Percentiles rank a stretch among this genome's conserved stretches.
phyloP scores from a whole-genome alignment of 2,329 filamentous ascomycete species.

The Cladophialophora carrionii region DNA sequence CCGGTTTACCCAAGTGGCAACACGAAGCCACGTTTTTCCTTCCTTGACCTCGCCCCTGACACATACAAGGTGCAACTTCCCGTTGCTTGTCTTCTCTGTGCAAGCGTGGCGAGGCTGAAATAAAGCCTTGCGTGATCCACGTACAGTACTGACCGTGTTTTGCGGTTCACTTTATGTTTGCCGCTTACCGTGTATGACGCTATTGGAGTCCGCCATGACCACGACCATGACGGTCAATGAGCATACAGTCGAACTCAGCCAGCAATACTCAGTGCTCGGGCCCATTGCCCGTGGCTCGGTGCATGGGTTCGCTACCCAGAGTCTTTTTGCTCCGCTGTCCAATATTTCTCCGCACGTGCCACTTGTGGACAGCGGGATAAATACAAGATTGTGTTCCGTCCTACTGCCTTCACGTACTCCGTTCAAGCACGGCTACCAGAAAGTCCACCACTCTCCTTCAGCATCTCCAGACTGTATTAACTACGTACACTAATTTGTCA shows the following conservation, averaged over 20 bases:
- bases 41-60: too few species aligned
- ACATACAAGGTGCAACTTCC: neutral
- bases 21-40: neutral
- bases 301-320: constrained; percentile 5
- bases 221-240: neutral
- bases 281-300: neutral
- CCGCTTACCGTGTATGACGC: neutral
- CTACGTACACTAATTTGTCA: neutral
- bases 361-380: neutral
- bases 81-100: neutral
- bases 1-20: neutral
- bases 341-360: constrained; percentile 1
- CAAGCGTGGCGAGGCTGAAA: constrained; percentile 9
- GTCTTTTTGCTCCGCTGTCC: constrained; percentile 11
- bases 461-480: neutral
- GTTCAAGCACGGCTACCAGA: neutral
- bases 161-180: neutral
- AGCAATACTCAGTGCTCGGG: neutral
- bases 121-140: constrained; percentile 1
- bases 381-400: neutral
- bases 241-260: neutral
- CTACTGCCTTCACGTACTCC: neutral
- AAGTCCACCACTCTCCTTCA: neutral
- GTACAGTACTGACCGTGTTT: neutral
- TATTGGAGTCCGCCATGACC: neutral